Evolutionary conservation across 83 land plant species (phyloP), one percentile per base, ranked within the genome.

Genomic region (Picea abies): DNA sequence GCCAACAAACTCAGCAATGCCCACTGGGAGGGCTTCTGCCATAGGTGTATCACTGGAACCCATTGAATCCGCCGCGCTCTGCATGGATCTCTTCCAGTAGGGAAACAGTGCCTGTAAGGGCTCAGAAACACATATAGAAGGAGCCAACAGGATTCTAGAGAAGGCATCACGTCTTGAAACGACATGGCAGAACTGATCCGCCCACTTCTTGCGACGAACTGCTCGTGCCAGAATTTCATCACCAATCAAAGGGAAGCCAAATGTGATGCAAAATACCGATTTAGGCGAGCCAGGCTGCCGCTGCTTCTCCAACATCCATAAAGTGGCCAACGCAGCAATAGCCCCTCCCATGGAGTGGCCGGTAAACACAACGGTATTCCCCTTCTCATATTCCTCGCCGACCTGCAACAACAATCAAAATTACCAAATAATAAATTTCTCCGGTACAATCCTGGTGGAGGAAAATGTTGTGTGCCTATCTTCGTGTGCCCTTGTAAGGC

Each of bases 231-330:
- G 82, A 4, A 89, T 63, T 32, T 84, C 79, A 73, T 93, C 89
- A 1, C 95, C 95, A 2, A 90, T 83, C 63, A 93, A 32, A 12
- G 91, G 93, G 1, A 89, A 84, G 19, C 93, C 95, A 76, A 90
- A 93, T 12, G 91, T 91, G 87, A 91, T 79, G 93, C 91, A 89
- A 15, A 89, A 49, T 49, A 49, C 56, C 11, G 56, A 9, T 10
- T 49, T 49, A 10, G 11, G 2, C 56, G 56, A 12, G 10, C 10
- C 52, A 47, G 52, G 52, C 10, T 47, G 9, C 52, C 52, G 10
- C 52, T 49, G 56, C 56, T 49, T 49, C 56, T 49, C 56, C 56
- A 49, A 49, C 56, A 49, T 9, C 56, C 56, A 49, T 49, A 49
- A 49, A 49, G 56, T 49, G 56, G 56, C 56, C 56, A 49, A 49